A percentile compares a stretch with the other conserved stretches of the same genome.
phyloP scores from a whole-genome alignment of 1,284 basidiomycete genomes.

The Moesziomyces globuligerus region DNA sequence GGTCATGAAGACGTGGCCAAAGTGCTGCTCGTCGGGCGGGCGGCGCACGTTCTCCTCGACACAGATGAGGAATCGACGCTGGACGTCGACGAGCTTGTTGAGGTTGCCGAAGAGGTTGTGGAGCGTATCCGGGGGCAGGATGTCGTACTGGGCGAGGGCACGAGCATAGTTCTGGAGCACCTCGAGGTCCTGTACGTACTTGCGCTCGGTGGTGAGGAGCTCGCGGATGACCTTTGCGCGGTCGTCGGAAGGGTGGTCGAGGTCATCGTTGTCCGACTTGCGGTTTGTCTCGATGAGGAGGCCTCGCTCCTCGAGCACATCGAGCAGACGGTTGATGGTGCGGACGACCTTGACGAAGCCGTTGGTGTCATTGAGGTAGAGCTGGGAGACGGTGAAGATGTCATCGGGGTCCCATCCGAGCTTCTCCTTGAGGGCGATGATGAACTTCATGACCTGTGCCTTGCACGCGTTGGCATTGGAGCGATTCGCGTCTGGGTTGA shows the following conservation, averaged over 20 bases:
- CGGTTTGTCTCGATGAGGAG: conserved; percentile 74
- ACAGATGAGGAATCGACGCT: conserved; percentile 93
- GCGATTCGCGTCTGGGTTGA: conserved; percentile 70
- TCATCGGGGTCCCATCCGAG: conserved; percentile 70
- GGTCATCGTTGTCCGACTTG: conserved; percentile 54
- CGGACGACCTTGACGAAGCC: conserved; percentile 92
- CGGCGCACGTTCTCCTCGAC: conserved; percentile 74
- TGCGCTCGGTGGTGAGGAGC: conserved; percentile 92
- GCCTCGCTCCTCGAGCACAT: conserved; percentile 79
- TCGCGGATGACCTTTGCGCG: conserved; percentile 84
- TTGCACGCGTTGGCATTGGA: conserved; percentile 81
- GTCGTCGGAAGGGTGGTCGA: conserved; percentile 70
- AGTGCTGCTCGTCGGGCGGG: conserved; percentile 73
- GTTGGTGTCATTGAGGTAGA: conserved; percentile 88
- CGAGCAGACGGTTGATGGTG: conserved; percentile 87
- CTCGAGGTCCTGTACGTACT: conserved; percentile 97
- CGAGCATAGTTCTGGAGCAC: conserved; percentile 75
- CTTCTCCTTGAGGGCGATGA: conserved; percentile 71
- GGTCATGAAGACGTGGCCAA: conserved; percentile 71
- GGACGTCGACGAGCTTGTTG: conserved; percentile 94
- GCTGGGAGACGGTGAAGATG: conserved; percentile 75
- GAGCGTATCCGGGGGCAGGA: conserved; percentile 91
- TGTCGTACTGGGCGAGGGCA: conserved; percentile 78
- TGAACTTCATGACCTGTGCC: conserved; percentile 71
- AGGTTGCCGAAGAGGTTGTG: conserved; percentile 95